Base-by-base conservation (phyloP, 352 stramenopile species). In the Phytopythium cucurbitacearum region DNA sequence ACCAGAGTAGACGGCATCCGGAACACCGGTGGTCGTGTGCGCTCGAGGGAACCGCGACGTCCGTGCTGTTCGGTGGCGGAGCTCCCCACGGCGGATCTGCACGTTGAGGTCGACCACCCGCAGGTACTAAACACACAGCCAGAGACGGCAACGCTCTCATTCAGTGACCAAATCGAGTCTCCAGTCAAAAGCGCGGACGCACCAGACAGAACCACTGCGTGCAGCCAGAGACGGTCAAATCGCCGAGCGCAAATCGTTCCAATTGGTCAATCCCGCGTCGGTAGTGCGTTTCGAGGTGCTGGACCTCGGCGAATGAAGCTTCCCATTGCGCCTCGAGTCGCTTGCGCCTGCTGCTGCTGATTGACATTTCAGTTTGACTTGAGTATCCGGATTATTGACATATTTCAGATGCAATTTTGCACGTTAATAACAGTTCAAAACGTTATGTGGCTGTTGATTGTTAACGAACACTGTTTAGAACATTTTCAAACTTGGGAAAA, bases 11-110 rank as follows among this genome's bases (percentile, higher is more conserved):
- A 60, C 66, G 7, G 78, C 82, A 9, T 67, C 76, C 53, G 80
- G 85, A 2, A 62, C 80, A 42, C 80, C 82, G 2, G 21, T 28
- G 2, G 76, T 89, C 28, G 68, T 71, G 62, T 89, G 80, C 68
- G 80, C 76, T 45, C 80, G 87, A 4, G 64, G 53, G 53, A 76
- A 75, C 34, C 34, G 43, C 39, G 80, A 67, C 3, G 43, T 28
- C 16, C 65, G 51, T 7, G 37, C 34, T 3, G 76, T 74, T 2
- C 70, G 64, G 51, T 92, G 82, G 33, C 82, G 76, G 45, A 85
- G 65, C 59, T 93, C 82, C 4, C 80, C 82, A 8, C 82, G 77
- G n/a, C 82, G 80, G 40, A 91, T 76, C 62, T 89, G 65, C 4
- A 93, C 66, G 6, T 65, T 69, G 5, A 91, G 32, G 38, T 93